A percentile compares a stretch with the other conserved stretches of the same genome.
These are phyloP conservation scores for Gillenia trifoliata DNA, from an alignment of 306 rosid species.

Conservation along the genomic window DNA sequence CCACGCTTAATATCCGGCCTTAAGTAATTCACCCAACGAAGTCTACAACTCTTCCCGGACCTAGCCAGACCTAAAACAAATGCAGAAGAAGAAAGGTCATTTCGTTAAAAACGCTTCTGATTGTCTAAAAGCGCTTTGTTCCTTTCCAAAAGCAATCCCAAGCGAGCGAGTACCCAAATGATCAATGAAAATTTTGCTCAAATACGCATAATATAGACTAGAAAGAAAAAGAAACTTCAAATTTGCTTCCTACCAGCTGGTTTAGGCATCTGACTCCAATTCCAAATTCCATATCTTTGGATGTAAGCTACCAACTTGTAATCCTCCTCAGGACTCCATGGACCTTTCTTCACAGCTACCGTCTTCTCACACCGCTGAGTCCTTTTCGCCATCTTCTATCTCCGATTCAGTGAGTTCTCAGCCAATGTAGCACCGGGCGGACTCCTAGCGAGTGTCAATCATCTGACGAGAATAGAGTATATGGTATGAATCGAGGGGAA, in stretches of 20 bases:
- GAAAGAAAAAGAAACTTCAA: not conserved
- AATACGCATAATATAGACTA: no score
- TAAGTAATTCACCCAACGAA: constrained; percentile 39
- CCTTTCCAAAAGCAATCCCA: not conserved
- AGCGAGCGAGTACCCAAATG: not conserved
- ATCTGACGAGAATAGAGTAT: no score
- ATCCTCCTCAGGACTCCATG: constrained; percentile 41
- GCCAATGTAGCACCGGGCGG: no score
- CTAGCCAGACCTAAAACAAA: constrained; percentile 22
- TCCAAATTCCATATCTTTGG: constrained; percentile 33
- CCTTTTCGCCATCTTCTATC: constrained; percentile 19
- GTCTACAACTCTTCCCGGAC: constrained; percentile 40
- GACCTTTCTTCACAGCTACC: constrained; percentile 17
- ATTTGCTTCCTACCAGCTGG: constrained; percentile 22
- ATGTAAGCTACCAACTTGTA: constrained; percentile 26
- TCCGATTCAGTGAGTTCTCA: not conserved
- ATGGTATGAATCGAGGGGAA: no score
- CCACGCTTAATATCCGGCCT: constrained; percentile 39
- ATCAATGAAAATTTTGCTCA: not conserved
- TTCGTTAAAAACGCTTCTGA: no score
- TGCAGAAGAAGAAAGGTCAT: not conserved
- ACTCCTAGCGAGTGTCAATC: no score
- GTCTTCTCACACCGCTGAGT: constrained; percentile 7
- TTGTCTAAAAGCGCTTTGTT: not conserved
- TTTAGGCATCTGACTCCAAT: constrained; percentile 40